Conservation (phyloP, 2,329 filamentous ascomycete genomes). For the Aspergillus sp. region DNA sequence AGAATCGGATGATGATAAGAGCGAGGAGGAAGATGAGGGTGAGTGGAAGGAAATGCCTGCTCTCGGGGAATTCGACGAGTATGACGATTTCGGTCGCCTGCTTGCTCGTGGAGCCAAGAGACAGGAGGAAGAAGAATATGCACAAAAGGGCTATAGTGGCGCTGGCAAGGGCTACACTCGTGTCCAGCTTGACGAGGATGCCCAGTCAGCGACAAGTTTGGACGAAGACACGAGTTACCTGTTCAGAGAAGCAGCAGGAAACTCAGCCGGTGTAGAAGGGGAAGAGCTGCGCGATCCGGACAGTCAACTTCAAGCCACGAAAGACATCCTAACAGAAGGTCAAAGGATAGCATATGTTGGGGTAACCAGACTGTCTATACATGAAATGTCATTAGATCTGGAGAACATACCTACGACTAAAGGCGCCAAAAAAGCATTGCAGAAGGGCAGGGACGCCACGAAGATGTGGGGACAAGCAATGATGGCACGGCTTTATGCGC, state of each 20-base stretch:
- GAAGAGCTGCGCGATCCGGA: conserved; percentile 81
- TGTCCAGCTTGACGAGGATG: conserved; percentile 92
- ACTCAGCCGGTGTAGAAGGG: conserved; percentile 59
- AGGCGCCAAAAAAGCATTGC: conserved; percentile 64
- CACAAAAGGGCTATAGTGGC: conserved; percentile 72
- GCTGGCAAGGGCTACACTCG: conserved; percentile 93
- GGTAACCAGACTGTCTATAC: conserved; percentile 72
- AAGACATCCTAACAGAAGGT: conserved; percentile 87
- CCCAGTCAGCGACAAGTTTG: conserved; percentile 86
- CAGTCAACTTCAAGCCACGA: conserved; percentile 90
- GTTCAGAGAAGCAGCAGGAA: conserved; percentile 66
- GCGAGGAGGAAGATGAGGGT: conserved; percentile 56
- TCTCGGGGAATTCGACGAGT: conserved; percentile 86
- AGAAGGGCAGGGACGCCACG: conserved; percentile 65
- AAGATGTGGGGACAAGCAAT: conserved; percentile 98
- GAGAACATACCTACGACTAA: conserved; percentile 55
- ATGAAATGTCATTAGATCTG: conserved; percentile 64
- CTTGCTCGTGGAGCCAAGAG: conserved; percentile 68
- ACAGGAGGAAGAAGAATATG: conserved; percentile 62
- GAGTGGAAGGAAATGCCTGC: conserved; percentile 93
- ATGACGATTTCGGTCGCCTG: conserved; percentile 85
- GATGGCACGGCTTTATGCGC: conserved; percentile 87
- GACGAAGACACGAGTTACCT: conserved; percentile 96
- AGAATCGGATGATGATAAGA: conserved; percentile 22
- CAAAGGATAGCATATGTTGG: conserved; percentile 96